phyloP scores from a whole-genome alignment of 2,329 filamentous ascomycete genomes.

The Fusarium paranaense region DNA sequence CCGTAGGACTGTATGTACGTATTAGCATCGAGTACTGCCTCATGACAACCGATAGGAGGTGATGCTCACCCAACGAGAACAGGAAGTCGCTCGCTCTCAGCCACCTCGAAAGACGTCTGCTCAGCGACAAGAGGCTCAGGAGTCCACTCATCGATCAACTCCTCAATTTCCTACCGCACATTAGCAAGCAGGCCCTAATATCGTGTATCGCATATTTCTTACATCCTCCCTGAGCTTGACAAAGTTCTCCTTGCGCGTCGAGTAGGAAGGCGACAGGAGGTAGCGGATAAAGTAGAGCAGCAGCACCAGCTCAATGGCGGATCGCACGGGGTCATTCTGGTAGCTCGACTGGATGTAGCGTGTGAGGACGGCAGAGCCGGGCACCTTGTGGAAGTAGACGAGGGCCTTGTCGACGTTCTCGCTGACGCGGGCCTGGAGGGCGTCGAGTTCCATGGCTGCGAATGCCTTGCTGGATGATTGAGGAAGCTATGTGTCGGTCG shows the following conservation, averaged over 20 bases:
- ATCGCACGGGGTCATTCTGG: constrained; percentile 95
- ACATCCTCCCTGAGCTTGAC: constrained; percentile 87
- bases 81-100: constrained; percentile 85
- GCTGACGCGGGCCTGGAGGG: constrained; percentile 65
- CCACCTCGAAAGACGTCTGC: constrained; percentile 79
- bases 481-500: not conserved
- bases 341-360: constrained; percentile 98
- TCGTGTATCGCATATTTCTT: not conserved
- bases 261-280: constrained; percentile 90
- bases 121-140: constrained; percentile 89
- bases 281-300: constrained; percentile 97
- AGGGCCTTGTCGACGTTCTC: constrained; percentile 64
- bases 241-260: constrained; percentile 88
- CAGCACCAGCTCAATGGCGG: constrained; percentile 90
- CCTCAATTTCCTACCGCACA: constrained; percentile 81
- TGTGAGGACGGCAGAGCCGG: constrained; percentile 92
- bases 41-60: not conserved
- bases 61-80: constrained; percentile 82
- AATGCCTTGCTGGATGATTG: not conserved
- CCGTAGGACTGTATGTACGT: constrained; percentile 67
- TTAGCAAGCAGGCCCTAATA: constrained; percentile 3
- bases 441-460: constrained; percentile 70
- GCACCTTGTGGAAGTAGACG: constrained; percentile 86
- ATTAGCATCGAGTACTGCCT: not conserved
- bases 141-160: constrained; percentile 95